phyloP scores from a whole-genome alignment of 176 grass and related monocot species.

The Rhynchospora breviuscula region DNA sequence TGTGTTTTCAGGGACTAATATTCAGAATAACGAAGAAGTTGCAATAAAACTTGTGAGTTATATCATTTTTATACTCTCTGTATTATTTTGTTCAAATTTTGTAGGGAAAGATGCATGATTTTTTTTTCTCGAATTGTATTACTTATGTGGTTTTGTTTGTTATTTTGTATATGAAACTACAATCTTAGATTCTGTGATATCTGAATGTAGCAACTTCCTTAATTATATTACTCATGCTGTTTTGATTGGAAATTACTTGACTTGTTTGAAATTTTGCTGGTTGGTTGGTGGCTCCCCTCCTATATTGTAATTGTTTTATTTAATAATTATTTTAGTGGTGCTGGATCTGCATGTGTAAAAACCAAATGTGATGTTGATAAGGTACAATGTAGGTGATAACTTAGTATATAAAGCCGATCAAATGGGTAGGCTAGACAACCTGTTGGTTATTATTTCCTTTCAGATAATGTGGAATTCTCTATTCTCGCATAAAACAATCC shows the following conservation, averaged over 20 bases:
- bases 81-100: neutral
- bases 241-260: neutral
- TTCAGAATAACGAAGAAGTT: conserved; percentile 77
- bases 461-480: neutral
- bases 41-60: conserved; percentile 76
- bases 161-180: neutral
- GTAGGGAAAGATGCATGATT: neutral
- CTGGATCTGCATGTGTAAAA: neutral
- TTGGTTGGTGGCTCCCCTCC: neutral
- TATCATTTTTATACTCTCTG: neutral
- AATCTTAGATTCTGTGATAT: neutral
- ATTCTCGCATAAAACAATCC: neutral
- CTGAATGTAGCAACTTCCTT: neutral
- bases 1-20: conserved; percentile 54
- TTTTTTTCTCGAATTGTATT: neutral
- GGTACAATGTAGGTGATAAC: conserved; percentile 1
- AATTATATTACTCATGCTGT: neutral
- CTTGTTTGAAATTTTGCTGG: neutral
- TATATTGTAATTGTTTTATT: neutral
- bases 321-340: neutral
- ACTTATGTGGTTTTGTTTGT: neutral
- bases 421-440: neutral
- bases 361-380: neutral
- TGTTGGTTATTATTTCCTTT: neutral
- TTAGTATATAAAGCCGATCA: neutral